phyloP scores from a whole-genome alignment of 805 yeast species.

The Yarrowia sp. region DNA sequence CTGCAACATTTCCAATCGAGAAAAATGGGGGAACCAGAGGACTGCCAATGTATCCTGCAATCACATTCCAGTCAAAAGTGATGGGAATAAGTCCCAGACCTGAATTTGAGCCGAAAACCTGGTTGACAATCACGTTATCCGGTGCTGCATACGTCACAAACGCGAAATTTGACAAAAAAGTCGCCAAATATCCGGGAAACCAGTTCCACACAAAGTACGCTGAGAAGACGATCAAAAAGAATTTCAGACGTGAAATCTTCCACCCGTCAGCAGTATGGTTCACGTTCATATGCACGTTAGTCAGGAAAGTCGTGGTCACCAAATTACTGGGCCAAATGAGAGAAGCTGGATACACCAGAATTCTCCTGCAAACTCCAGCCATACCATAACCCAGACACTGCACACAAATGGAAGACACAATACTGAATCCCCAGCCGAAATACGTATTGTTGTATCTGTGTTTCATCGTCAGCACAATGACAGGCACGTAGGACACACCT shows the following conservation, averaged over 20 bases:
- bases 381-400: conserved; percentile 72
- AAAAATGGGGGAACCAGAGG: conserved; percentile 70
- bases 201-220: conserved; percentile 61
- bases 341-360: conserved; percentile 68
- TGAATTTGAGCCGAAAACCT: conserved; percentile 64
- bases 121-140: conserved; percentile 65
- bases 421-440: conserved; percentile 62
- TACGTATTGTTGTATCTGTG: conserved; percentile 55
- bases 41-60: conserved; percentile 62
- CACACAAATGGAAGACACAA: conserved; percentile 61
- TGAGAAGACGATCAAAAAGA: conserved; percentile 55
- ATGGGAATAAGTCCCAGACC: conserved; percentile 73
- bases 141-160: conserved; percentile 72
- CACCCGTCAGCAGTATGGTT: conserved; percentile 66
- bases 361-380: conserved; percentile 67
- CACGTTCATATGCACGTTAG: conserved; percentile 58
- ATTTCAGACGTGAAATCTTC: conserved; percentile 61
- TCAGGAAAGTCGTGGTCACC: conserved; percentile 64
- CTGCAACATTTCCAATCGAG: conserved; percentile 55
- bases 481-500: conserved; percentile 63
- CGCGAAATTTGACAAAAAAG: conserved; percentile 62
- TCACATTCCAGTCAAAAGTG: conserved; percentile 73
- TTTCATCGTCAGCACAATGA: conserved; percentile 61
- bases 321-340: conserved; percentile 75
- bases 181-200: conserved; percentile 67